These are phyloP conservation scores for peach (Prunus persica) DNA, from an alignment of 306 rosid genomes.

Conservation along the genomic window Prunus_persica_NCBIv2 NC_034011.1:19860501-19861000, in stretches of 20 bases:
- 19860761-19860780: neutral
- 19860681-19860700: constrained; percentile 62
- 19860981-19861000: constrained; percentile 58
- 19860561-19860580: constrained; percentile 90
- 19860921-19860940: constrained; percentile 55
- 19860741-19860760: neutral
- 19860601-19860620: constrained; percentile 75
- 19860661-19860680: constrained; percentile 72
- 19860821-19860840: neutral
- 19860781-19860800: neutral
- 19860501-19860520: constrained; percentile 85
- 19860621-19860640: constrained; percentile 68
- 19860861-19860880: constrained; percentile 58
- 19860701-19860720: constrained; percentile 11
- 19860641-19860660: constrained; percentile 73
- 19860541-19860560: constrained; percentile 93
- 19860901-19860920: constrained; percentile 68
- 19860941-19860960: constrained; percentile 58
- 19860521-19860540: constrained; percentile 81
- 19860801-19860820: neutral
- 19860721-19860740: neutral
- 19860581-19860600: constrained; percentile 74
- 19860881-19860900: constrained; percentile 60
- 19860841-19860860: constrained; percentile 60
- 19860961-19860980: constrained; percentile 48